Evolutionary conservation across 2,329 filamentous ascomycete genomes (phyloP).

Genomic region (Rugonectria rugulosa): DNA sequence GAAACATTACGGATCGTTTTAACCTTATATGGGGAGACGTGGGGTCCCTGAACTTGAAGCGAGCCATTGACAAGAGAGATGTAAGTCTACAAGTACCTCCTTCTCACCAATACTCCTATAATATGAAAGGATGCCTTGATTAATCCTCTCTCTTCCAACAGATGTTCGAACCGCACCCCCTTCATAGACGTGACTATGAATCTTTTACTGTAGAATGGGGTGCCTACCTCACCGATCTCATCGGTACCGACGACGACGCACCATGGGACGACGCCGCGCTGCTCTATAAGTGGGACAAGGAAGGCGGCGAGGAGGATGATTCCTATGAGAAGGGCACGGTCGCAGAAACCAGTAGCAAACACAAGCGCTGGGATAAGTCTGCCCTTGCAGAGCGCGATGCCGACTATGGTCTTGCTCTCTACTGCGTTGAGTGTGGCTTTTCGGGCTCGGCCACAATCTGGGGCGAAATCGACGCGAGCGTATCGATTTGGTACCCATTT

Average conservation of each 20-base stretch:
- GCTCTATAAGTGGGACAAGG: neutral
- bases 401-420: slow-evolving; percentile 5
- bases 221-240: neutral
- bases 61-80: slow-evolving; percentile 19
- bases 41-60: slow-evolving; percentile 13
- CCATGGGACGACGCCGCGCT: slow-evolving; percentile 7
- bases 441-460: neutral
- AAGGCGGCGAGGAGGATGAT: slow-evolving; percentile 4
- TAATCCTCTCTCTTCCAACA: neutral
- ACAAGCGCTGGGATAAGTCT: neutral
- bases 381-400: neutral
- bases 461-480: neutral
- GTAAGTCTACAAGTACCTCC: neutral
- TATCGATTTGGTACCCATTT: neutral
- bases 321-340: slow-evolving; percentile 7
- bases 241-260: neutral
- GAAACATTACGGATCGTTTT: neutral
- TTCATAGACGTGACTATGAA: neutral
- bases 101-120: neutral
- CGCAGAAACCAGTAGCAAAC: neutral
- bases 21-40: slow-evolving; percentile 13
- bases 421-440: slow-evolving; percentile 19
- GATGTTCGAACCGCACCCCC: slow-evolving; percentile 3
- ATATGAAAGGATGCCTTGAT: neutral
- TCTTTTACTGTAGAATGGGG: neutral